Conservation (phyloP, 176 grass and related monocot species). For the Aegilops speltoides region DNA sequence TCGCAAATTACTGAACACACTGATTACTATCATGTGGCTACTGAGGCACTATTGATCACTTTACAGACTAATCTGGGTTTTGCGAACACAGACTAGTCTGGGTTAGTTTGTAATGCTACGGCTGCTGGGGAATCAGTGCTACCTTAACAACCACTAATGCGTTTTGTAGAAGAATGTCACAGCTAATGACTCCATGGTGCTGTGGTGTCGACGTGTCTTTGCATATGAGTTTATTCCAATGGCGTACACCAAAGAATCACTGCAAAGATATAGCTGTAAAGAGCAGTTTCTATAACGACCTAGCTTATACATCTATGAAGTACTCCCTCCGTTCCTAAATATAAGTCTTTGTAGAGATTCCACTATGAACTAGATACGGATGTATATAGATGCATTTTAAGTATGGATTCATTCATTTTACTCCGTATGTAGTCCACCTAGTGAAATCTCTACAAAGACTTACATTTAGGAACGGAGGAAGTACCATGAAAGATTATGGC, state of each 20-base stretch:
- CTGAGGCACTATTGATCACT: not conserved
- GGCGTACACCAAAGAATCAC: conserved; percentile 10
- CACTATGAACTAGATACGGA: no score
- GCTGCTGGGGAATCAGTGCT: not conserved
- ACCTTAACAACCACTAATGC: not conserved
- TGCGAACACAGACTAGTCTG: no score
- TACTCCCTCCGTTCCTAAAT: no score
- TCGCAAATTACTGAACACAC: not conserved
- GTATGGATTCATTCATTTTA: no score
- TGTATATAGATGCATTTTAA: no score
- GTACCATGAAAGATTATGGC: not conserved
- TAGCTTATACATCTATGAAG: not conserved
- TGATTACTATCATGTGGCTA: not conserved
- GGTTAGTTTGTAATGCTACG: not conserved
- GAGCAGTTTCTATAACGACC: not conserved
- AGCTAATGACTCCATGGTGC: conserved; percentile 1
- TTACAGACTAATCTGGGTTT: no score
- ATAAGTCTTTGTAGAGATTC: no score
- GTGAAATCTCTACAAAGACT: no score
- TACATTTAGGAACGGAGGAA: no score
- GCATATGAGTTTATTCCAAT: conserved; percentile 3
- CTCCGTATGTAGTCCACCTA: no score
- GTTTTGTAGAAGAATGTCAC: conserved; percentile 4
- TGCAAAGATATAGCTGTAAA: conserved; percentile 6
- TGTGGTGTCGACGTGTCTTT: not conserved